Evolutionary conservation across 768 basidiomycete genomes (phyloP), one percentile per base, ranked within the genome.

Genomic region (Tricholoma sp.): DNA sequence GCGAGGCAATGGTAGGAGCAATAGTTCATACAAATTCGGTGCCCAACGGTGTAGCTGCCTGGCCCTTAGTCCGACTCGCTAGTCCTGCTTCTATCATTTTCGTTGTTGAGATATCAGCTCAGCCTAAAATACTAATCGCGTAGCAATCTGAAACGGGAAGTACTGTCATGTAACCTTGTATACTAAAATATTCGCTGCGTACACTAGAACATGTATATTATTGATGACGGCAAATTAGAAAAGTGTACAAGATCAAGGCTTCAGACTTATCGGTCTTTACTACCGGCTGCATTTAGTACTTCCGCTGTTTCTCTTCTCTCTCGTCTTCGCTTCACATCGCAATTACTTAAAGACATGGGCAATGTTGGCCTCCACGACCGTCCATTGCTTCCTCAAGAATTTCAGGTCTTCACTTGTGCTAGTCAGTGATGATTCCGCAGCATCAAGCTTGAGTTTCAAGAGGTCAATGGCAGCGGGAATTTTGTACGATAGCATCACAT

Each of bases 401-500:
- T 94, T 93, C 18, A 97, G 76, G 68, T 98, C 96, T 64, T 95
- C 92, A 42, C 87, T 76, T 0, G 88, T 84, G 66, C 86, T 85
- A 28, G 75, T 65, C 51, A 96, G 72, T 55, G 77, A 82, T 11
- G 72, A 73, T 65, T 91, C 81, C 0, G 95, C 95, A 0, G 80
- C 76, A 0, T 75, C 70, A 28, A 95, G 82, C 71, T 98, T 98
- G 24, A 82, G 80, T 54, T 79, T 71, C 0, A 98, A 75, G 7
- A 98, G 80, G 1, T 78, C 68, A 55, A 88, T 80, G 1, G 96
- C 97, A 13, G 82, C 84, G 1, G 83, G 79, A 24, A 96, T 73
- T 59, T 88, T 89, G 75, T 99, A 99, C 0, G 94, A 91, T 1
- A 99, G 77, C 96, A 98, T 98, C 2, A 95, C 93, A 60, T 98